Conservation (phyloP, 2,329 filamentous ascomycete species). For the Myrmaecium sp. region DNA sequence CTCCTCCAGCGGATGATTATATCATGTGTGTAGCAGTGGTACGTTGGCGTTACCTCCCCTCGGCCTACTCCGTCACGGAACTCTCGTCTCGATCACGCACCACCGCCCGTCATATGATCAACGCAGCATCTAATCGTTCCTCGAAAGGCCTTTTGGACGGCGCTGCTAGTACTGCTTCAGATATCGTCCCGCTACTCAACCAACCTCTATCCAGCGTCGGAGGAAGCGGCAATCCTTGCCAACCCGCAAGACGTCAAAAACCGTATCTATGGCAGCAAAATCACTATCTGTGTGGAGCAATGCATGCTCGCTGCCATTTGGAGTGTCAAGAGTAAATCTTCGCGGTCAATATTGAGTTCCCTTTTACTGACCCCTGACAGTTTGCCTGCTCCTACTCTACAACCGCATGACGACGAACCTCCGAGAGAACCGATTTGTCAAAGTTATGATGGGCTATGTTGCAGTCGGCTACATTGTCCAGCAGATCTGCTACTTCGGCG, state of each 20-base stretch:
- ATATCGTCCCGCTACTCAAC: slow-evolving; percentile 5
- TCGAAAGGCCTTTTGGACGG: slow-evolving; percentile 4
- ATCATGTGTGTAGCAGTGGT: slow-evolving; percentile 5
- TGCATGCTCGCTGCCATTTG: no score
- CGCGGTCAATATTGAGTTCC: no score
- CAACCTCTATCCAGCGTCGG: slow-evolving; percentile 5
- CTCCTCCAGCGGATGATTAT: slow-evolving; percentile 4
- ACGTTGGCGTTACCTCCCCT: no score
- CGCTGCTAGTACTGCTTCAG: slow-evolving; percentile 7
- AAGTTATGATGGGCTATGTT: slow-evolving; percentile 28
- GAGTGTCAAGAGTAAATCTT: no score
- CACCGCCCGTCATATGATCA: neutral
- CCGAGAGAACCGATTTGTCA: slow-evolving; percentile 22
- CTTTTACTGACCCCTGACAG: slow-evolving; percentile 37
- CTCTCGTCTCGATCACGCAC: neutral
- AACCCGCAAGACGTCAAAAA: slow-evolving; percentile 12
- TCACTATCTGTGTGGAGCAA: slow-evolving; percentile 18
- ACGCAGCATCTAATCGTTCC: neutral
- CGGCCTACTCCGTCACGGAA: neutral
- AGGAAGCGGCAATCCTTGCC: slow-evolving; percentile 4
- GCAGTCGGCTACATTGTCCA: slow-evolving; percentile 24
- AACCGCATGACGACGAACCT: slow-evolving; percentile 26
- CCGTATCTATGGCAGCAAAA: slow-evolving; percentile 19
- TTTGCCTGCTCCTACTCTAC: slow-evolving; percentile 38
- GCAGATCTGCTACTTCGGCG: slow-evolving; percentile 32